phyloP scores from a whole-genome alignment of 2,329 filamentous ascomycete genomes.

The Cercospora sojina region DNA sequence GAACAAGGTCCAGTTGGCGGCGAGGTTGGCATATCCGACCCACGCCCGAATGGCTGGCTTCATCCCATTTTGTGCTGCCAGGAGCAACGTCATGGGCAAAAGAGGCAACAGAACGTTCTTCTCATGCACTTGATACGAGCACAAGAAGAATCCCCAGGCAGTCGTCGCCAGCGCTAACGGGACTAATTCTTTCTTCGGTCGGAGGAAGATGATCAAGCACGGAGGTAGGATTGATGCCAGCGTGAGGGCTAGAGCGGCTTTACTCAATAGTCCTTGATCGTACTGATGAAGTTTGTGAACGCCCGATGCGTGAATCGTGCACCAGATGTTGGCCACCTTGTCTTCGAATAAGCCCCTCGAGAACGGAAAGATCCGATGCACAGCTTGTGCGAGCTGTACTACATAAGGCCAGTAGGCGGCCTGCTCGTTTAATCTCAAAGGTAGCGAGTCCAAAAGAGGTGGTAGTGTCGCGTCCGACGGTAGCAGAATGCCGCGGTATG shows the following conservation, averaged over 20 bases:
- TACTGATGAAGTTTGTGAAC: slow-evolving; percentile 82
- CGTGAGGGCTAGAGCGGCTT: slow-evolving; percentile 71
- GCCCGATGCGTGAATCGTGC: slow-evolving; percentile 71
- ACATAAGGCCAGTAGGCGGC: slow-evolving; percentile 72
- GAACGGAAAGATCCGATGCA: slow-evolving; percentile 95
- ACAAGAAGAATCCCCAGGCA: slow-evolving; percentile 96
- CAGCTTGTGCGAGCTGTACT: slow-evolving; percentile 76
- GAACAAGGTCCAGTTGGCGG: slow-evolving; percentile 91
- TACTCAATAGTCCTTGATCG: slow-evolving; percentile 69
- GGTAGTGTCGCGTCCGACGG: slow-evolving; percentile 48
- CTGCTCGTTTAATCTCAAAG: slow-evolving; percentile 57
- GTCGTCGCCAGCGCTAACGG: slow-evolving; percentile 78
- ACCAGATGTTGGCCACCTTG: slow-evolving; percentile 99
- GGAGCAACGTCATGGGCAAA: slow-evolving; percentile 85
- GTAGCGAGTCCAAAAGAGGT: slow-evolving; percentile 64
- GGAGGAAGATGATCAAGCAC: slow-evolving; percentile 74
- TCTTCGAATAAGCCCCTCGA: slow-evolving; percentile 95
- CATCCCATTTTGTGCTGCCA: slow-evolving; percentile 76
- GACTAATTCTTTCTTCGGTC: slow-evolving; percentile 72
- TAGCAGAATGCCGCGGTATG: slow-evolving; percentile 62
- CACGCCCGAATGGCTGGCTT: slow-evolving; percentile 75
- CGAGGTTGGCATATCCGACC: slow-evolving; percentile 92
- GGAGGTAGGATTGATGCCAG: slow-evolving; percentile 74
- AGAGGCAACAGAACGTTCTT: slow-evolving; percentile 93
- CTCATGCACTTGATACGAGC: slow-evolving; percentile 97